These are phyloP conservation scores for Casuarina glauca DNA, from an alignment of 306 rosid genomes.

Conservation along the genomic window DNA sequence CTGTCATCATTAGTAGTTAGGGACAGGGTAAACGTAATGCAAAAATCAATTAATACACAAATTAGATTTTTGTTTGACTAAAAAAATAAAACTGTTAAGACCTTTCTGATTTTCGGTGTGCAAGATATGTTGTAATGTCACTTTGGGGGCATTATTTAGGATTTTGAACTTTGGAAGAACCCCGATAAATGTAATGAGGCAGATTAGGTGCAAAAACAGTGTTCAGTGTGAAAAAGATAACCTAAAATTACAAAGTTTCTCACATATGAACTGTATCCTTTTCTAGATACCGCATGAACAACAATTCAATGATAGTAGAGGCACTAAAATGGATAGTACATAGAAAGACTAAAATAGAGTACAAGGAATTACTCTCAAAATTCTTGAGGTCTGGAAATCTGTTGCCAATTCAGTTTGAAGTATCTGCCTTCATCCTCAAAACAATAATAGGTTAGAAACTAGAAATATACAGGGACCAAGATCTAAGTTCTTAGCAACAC, in stretches of 20 bases:
- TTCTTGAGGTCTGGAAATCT: slow-evolving; percentile 37
- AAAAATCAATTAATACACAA: neutral
- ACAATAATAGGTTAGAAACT: slow-evolving; percentile 37
- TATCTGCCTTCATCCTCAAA: slow-evolving; percentile 76
- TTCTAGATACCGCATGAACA: neutral
- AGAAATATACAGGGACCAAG: neutral
- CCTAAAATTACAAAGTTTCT: neutral
- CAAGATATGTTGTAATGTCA: neutral
- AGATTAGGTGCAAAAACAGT: neutral
- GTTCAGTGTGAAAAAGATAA: neutral
- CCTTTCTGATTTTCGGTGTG: neutral
- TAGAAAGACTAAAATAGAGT: slow-evolving; percentile 18
- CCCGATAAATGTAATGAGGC: neutral
- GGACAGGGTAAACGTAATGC: neutral
- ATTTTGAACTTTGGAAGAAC: neutral
- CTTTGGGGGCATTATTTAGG: neutral
- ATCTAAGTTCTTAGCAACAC: neutral
- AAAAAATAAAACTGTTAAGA: neutral
- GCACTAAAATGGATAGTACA: neutral
- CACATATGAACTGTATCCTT: neutral
- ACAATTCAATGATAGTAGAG: neutral
- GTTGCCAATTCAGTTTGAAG: slow-evolving; percentile 51
- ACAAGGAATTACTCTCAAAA: slow-evolving; percentile 50
- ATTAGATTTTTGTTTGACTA: neutral
- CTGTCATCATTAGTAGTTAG: neutral